Conservation (phyloP, 352 stramenopile species). For the Elongisporangium anandrum region DNA sequence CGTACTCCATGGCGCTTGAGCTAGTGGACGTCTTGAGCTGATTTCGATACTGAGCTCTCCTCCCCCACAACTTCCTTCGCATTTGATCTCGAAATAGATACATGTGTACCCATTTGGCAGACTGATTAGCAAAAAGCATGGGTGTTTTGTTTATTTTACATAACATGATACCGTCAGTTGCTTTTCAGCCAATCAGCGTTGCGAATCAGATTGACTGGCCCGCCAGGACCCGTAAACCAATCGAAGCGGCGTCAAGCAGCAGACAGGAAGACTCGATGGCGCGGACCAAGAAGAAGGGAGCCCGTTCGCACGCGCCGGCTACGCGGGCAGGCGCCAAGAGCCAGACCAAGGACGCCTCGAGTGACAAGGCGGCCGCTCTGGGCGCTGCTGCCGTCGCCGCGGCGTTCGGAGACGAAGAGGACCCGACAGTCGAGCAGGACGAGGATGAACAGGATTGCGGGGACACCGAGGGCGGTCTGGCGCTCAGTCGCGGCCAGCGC, state of each 20-base stretch:
- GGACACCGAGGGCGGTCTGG: slow-evolving; percentile 14
- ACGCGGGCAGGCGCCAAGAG: background rate
- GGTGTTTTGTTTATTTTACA: background rate
- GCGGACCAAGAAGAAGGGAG: background rate
- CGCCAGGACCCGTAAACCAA: background rate
- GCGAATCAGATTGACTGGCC: background rate
- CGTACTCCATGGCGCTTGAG: background rate
- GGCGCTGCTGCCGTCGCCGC: slow-evolving; percentile 56
- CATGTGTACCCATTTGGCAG: background rate
- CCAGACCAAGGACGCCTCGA: background rate
- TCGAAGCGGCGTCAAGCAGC: background rate
- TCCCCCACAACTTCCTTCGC: background rate
- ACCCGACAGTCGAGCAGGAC: slow-evolving; percentile 24
- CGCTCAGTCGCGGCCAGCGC: slow-evolving; percentile 73
- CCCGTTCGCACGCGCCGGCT: background rate
- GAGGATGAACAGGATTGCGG: slow-evolving; percentile 19
- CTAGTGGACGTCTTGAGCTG: background rate
- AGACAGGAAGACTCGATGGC: background rate
- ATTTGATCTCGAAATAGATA: background rate
- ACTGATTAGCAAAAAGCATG: background rate
- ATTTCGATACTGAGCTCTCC: background rate
- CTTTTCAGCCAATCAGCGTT: background rate
- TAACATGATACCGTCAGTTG: background rate
- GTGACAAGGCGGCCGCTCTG: slow-evolving; percentile 5
- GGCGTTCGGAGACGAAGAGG: slow-evolving; percentile 41